These are phyloP conservation scores for Aspergillus mulundensis DNA, from an alignment of 495 filamentous ascomycete genomes.

Conservation along the genomic window DNA sequence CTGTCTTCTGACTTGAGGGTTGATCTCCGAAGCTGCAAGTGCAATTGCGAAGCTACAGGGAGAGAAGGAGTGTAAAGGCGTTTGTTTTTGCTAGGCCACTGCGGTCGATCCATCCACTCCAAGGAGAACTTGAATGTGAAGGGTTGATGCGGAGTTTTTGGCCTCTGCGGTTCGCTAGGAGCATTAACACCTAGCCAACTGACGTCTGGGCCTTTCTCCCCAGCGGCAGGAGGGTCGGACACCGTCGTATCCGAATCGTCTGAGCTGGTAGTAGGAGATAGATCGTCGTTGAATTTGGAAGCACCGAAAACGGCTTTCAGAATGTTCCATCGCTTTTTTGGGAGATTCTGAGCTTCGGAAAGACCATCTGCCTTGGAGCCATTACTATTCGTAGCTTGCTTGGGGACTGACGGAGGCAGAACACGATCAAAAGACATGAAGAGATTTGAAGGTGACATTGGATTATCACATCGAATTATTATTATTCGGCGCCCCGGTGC, in stretches of 20 bases:
- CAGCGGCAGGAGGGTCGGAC: slow-evolving; percentile 24
- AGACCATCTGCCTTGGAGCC: slow-evolving; percentile 29
- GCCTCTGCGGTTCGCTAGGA: slow-evolving; percentile 28
- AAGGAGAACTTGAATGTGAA: slow-evolving; percentile 76
- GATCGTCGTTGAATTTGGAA: slow-evolving; percentile 26
- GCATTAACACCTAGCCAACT: slow-evolving; percentile 23
- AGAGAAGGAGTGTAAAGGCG: slow-evolving; percentile 70
- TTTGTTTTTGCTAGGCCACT: slow-evolving; percentile 50
- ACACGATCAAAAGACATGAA: slow-evolving; percentile 67
- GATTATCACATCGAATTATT: slow-evolving; percentile 84
- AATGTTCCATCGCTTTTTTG: slow-evolving; percentile 66
- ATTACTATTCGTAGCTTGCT: slow-evolving; percentile 39
- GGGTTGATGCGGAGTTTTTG: slow-evolving; percentile 50
- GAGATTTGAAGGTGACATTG: slow-evolving; percentile 50
- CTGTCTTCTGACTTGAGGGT: slow-evolving; percentile 22
- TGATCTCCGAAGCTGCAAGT: slow-evolving; percentile 36
- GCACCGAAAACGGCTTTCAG: slow-evolving; percentile 62
- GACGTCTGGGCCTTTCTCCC: slow-evolving; percentile 29
- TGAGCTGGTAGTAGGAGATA: slow-evolving; percentile 30
- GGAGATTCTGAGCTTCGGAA: slow-evolving; percentile 21
- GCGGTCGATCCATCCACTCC: slow-evolving; percentile 63
- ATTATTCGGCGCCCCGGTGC: slow-evolving; percentile 88
- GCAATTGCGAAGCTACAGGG: slow-evolving; percentile 61
- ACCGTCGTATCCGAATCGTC: slow-evolving; percentile 35
- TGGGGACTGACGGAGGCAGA: slow-evolving; percentile 38